A percentile compares a stretch with the other conserved stretches of the same genome.
These are phyloP conservation scores for Combretum micranthum DNA, from an alignment of 345 rosid genomes.

Conservation along the genomic window DNA sequence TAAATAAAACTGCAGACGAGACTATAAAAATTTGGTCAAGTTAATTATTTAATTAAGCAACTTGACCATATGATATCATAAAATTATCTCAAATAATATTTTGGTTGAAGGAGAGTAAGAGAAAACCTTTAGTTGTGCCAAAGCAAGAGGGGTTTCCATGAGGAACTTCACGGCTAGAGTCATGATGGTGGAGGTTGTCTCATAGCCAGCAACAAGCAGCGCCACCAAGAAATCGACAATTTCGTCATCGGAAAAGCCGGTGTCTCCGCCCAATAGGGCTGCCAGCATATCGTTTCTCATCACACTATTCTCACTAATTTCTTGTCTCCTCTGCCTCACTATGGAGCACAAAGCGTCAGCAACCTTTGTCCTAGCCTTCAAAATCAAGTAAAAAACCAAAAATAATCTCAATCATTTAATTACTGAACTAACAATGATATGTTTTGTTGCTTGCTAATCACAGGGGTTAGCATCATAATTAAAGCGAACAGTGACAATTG, in stretches of 20 bases:
- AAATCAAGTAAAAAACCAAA: not conserved
- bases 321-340: slow-evolving; percentile 65
- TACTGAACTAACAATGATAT: not conserved
- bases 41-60: too few species aligned
- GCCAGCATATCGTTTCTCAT: slow-evolving; percentile 70
- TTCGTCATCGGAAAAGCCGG: slow-evolving; percentile 67
- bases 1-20: too few species aligned
- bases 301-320: slow-evolving; percentile 39
- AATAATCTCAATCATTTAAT: not conserved
- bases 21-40: too few species aligned
- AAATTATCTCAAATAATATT: too few species aligned
- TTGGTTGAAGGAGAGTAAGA: too few species aligned
- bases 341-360: slow-evolving; percentile 82
- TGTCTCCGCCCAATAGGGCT: slow-evolving; percentile 63
- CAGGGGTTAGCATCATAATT: not conserved
- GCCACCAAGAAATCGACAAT: slow-evolving; percentile 79
- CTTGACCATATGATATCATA: too few species aligned
- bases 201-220: slow-evolving; percentile 77
- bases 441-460: too few species aligned
- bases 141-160: slow-evolving; percentile 71
- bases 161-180: slow-evolving; percentile 87
- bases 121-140: slow-evolving; percentile 11
- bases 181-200: slow-evolving; percentile 79
- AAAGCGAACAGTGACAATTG: not conserved
- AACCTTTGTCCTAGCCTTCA: slow-evolving; percentile 89